Evolutionary conservation across 2,329 filamentous ascomycete genomes (phyloP).

Genomic region (Xylariaceae sp.): DNA sequence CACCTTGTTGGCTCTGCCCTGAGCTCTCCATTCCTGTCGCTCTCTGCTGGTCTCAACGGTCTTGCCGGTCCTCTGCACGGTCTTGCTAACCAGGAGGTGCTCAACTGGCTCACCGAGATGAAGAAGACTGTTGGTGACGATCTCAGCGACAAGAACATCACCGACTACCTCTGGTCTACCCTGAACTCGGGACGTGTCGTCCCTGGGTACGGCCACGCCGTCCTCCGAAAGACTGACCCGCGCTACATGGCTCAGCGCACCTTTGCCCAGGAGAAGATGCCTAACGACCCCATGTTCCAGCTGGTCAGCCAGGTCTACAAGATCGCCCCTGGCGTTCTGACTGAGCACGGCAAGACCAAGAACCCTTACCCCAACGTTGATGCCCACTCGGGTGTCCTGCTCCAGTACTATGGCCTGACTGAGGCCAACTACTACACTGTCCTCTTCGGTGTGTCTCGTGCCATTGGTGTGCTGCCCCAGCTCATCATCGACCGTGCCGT

Average conservation of each 20-base stretch:
- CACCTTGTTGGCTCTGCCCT: slow-evolving; percentile 96
- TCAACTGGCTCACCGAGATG: slow-evolving; percentile 99
- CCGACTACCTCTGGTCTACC: slow-evolving; percentile 97
- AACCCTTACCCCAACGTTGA: slow-evolving; percentile 99
- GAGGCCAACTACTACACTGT: slow-evolving; percentile 99
- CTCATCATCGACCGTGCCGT: slow-evolving; percentile 99
- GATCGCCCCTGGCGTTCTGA: slow-evolving; percentile 95
- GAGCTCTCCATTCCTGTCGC: slow-evolving; percentile 94
- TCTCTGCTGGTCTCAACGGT: slow-evolving; percentile 95
- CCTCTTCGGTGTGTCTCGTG: slow-evolving; percentile 96
- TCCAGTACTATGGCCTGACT: slow-evolving; percentile 98
- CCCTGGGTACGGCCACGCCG: slow-evolving; percentile 96
- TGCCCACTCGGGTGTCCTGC: slow-evolving; percentile 96
- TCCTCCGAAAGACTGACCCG: slow-evolving; percentile 99
- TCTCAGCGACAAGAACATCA: slow-evolving; percentile 93
- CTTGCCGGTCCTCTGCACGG: slow-evolving; percentile 97
- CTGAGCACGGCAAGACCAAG: slow-evolving; percentile 99
- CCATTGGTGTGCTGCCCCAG: slow-evolving; percentile 97
- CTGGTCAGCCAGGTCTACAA: slow-evolving; percentile 99
- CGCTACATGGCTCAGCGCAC: slow-evolving; percentile 98
- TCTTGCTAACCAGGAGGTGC: slow-evolving; percentile 98
- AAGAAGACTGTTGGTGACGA: slow-evolving; percentile 93
- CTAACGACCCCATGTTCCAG: slow-evolving; percentile 99
- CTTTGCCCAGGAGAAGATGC: slow-evolving; percentile 89
- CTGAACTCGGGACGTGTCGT: slow-evolving; percentile 95